phyloP scores from a whole-genome alignment of 305 asterid species.

The Euphrasia arctica region DNA sequence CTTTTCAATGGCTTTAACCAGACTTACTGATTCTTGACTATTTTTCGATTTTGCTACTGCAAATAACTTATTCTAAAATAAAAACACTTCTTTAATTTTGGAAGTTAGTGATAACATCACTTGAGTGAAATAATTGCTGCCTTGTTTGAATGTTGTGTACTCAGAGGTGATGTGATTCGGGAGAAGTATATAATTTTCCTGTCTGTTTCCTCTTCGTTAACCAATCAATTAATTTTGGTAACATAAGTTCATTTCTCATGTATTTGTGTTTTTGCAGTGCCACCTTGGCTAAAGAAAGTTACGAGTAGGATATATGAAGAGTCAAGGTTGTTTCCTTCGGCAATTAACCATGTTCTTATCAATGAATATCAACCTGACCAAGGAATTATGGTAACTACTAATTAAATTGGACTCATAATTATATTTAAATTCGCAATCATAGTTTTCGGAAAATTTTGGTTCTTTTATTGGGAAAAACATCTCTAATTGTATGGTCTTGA shows the following conservation, averaged over 20 bases:
- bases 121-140: too few species aligned
- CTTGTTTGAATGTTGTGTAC: too few species aligned
- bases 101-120: too few species aligned
- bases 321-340: slow-evolving; percentile 63
- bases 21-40: not conserved
- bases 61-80: too few species aligned
- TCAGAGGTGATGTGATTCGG: too few species aligned
- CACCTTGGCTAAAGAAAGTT: slow-evolving; percentile 64
- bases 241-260: not conserved
- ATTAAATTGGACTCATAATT: not conserved
- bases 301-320: slow-evolving; percentile 58
- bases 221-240: not conserved
- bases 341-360: slow-evolving; percentile 87
- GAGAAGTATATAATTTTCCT: too few species aligned
- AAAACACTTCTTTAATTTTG: too few species aligned
- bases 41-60: too few species aligned
- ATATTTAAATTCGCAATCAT: not conserved
- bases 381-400: slow-evolving; percentile 77
- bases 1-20: too few species aligned
- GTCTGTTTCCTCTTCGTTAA: too few species aligned
- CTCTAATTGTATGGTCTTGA: not conserved
- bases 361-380: slow-evolving; percentile 85
- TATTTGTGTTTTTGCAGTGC: slow-evolving; percentile 60
- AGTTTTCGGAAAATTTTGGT: not conserved
- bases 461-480: not conserved